Base-by-base conservation (phyloP, 2,329 filamentous ascomycete species). In the Colletotrichum endophyticum region DNA sequence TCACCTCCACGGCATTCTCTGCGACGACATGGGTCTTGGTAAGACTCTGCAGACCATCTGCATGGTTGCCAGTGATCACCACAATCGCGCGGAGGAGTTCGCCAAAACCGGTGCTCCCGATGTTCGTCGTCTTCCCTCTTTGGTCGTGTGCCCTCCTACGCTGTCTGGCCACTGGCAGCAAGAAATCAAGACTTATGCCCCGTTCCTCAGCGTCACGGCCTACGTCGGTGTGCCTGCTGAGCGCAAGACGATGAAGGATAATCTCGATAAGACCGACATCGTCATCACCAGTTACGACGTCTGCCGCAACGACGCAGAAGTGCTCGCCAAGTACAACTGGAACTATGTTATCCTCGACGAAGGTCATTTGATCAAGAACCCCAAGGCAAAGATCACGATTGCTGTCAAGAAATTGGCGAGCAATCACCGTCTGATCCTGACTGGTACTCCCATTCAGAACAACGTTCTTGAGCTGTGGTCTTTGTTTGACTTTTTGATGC, bases 201-300 rank as follows among this genome's bases (percentile, higher is more conserved):
- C 97, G 1, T 99, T 99, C 90, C 89, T 99, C 59, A 94, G 91
- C 34, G 95, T 96, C 49, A 93, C 96, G 7, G 94, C 96, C 4
- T 99, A 99, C 81, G 96, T 99, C 73, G 97, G 97, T 1, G 94
- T 96, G 3, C 96, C 97, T 1, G 88, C 90, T 1, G 95, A 99
- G 84, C 93, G 97, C 79, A 91, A 92, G 78, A 91, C 92, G 49
- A 89, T 96, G 79, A 92, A 94, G 79, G 88, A 91, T 72, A 89
- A 91, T 77, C 91, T 99, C 57, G 91, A 91, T 25, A 91, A 93
- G 75, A 96, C 96, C 1, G 98, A 99, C 81, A 93, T 99, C 75
- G 96, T 99, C 66, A 95, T 99, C 78, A 99, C 98, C 1, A 99
- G 96, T 0, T 99, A 99, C 82, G 98, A 99, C 84, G 97, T 99